phyloP scores from a whole-genome alignment of 31 red algal species.

The Bonnemaisonia californica region DNA sequence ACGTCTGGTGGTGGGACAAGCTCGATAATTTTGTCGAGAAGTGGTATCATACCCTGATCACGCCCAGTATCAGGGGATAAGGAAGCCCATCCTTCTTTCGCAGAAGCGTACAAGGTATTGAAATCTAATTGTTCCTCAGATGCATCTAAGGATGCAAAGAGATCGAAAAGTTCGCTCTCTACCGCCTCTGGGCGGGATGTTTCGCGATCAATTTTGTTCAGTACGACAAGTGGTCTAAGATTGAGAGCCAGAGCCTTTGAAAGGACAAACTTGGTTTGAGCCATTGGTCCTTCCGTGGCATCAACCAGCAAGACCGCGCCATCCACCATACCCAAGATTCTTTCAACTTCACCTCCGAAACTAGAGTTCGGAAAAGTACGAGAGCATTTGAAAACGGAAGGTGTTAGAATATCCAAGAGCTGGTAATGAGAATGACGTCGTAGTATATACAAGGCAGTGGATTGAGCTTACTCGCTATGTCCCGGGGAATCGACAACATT shows the following conservation, averaged over 20 bases:
- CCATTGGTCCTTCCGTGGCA: constrained; percentile 90
- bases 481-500: constrained; percentile 95
- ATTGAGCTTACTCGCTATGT: constrained; percentile 73
- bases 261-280: constrained; percentile 95
- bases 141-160: constrained; percentile 86
- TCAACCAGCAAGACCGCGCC: constrained; percentile 87
- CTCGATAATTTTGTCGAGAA: constrained; percentile 81
- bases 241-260: constrained; percentile 80
- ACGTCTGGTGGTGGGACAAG: constrained; percentile 68
- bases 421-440: not conserved
- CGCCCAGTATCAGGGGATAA: constrained; percentile 37
- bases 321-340: constrained; percentile 89
- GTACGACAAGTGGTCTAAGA: constrained; percentile 84
- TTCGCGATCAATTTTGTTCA: constrained; percentile 93
- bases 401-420: not conserved
- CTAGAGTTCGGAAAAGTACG: constrained; percentile 13
- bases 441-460: no score
- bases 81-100: constrained; percentile 75
- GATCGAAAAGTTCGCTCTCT: constrained; percentile 85
- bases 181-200: constrained; percentile 61
- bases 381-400: not conserved
- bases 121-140: constrained; percentile 90
- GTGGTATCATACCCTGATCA: constrained; percentile 51
- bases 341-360: constrained; percentile 92
- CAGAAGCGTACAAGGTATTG: constrained; percentile 82